Conservation (phyloP, 192 early-diverging fungal species). For the Funneliformis mosseae region DNA sequence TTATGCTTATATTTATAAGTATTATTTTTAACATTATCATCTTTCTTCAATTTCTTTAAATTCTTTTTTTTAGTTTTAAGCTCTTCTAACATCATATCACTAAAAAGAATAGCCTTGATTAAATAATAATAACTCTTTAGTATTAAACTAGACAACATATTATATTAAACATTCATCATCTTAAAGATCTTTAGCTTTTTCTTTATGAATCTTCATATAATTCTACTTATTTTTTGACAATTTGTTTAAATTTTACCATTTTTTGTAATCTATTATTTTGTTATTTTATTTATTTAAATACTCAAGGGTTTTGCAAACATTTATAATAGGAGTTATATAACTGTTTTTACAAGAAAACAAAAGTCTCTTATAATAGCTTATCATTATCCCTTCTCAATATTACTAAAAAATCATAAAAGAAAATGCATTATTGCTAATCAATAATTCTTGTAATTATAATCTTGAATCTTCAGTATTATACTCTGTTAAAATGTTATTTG, state of each 20-base stretch:
- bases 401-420: background rate
- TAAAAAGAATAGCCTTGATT: background rate
- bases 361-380: background rate
- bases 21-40: background rate
- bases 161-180: background rate
- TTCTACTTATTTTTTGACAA: background rate
- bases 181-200: background rate
- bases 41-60: background rate
- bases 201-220: background rate
- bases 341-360: background rate
- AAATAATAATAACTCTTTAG: background rate
- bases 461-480: background rate
- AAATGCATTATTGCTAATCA: background rate
- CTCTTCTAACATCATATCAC: background rate
- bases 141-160: background rate
- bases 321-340: background rate
- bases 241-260: background rate
- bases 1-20: background rate
- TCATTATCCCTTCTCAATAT: background rate
- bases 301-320: background rate
- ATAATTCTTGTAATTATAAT: background rate
- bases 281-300: background rate
- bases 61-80: background rate
- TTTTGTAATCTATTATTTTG: background rate
- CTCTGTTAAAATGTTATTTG: background rate